phyloP scores from a whole-genome alignment of 129 eudicot genomes.

The Sambucus nigra region DNA sequence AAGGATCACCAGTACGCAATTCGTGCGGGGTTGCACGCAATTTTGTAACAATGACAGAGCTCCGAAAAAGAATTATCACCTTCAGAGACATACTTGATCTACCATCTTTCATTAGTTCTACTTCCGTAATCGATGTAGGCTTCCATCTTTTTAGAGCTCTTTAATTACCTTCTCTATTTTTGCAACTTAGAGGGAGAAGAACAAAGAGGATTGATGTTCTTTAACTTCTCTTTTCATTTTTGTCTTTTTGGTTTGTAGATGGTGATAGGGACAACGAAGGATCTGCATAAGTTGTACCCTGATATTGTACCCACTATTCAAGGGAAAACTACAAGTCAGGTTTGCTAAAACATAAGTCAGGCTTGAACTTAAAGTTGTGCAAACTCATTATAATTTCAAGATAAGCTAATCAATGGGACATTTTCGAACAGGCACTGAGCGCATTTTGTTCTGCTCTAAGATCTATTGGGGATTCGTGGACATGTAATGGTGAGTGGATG shows the following conservation, averaged over 20 bases:
- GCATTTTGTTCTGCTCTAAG: slow-evolving; percentile 59
- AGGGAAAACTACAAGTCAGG: slow-evolving; percentile 50
- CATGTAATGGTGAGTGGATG: slow-evolving; percentile 51
- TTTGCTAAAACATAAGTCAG: slow-evolving; percentile 6
- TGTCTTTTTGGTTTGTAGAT: slow-evolving; percentile 27
- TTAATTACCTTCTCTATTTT: neutral
- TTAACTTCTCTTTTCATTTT: neutral
- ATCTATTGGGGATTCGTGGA: slow-evolving; percentile 65
- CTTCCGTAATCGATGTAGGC: slow-evolving; percentile 55
- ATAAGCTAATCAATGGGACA: neutral
- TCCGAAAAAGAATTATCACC: slow-evolving; percentile 52
- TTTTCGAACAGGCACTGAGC: slow-evolving; percentile 41
- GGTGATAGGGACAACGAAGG: slow-evolving; percentile 57
- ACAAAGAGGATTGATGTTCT: neutral
- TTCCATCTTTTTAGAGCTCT: slow-evolving; percentile 2
- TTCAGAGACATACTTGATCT: slow-evolving; percentile 68
- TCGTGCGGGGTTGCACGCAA: slow-evolving; percentile 32
- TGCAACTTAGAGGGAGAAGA: neutral
- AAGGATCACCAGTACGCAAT: slow-evolving; percentile 15
- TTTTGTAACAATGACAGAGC: slow-evolving; percentile 30
- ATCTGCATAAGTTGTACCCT: slow-evolving; percentile 48
- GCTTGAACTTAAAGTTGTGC: neutral
- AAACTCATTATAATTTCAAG: neutral
- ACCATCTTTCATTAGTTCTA: slow-evolving; percentile 47
- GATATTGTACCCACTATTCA: slow-evolving; percentile 26